phyloP scores from a whole-genome alignment of 495 filamentous ascomycete species.

The Rhypophila decipiens region DNA sequence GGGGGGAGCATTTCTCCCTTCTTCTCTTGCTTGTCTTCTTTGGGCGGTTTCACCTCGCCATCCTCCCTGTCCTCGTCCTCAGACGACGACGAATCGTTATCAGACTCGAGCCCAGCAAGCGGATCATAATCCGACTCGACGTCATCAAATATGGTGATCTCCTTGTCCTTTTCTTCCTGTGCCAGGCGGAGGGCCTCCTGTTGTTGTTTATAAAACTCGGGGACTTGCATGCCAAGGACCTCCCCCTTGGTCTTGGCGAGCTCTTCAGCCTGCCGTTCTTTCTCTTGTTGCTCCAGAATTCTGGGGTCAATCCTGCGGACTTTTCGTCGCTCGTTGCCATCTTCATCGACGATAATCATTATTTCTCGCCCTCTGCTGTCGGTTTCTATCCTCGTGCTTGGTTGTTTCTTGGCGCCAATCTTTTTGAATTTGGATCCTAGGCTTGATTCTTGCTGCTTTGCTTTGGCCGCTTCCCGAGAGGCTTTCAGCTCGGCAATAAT shows the following conservation, averaged over 20 bases:
- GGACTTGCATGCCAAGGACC: conserved; percentile 74
- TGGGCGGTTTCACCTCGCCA: conserved; percentile 2
- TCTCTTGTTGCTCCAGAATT: conserved; percentile 28
- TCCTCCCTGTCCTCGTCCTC: conserved; percentile 18
- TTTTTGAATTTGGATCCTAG: conserved; percentile 79
- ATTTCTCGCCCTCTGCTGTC: conserved; percentile 75
- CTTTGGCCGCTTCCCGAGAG: conserved; percentile 56
- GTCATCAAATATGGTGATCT: conserved; percentile 78
- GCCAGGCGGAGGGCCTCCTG: conserved; percentile 21
- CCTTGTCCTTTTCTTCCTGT: conserved; percentile 52
- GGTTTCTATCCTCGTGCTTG: conserved; percentile 61
- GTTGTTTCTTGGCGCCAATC: conserved; percentile 59
- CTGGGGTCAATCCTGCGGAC: conserved; percentile 49
- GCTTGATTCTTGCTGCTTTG: conserved; percentile 46
- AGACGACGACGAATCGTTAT: conserved; percentile 39
- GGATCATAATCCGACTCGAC: conserved; percentile 86
- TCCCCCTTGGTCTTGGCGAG: conserved; percentile 59
- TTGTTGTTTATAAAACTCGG: conserved; percentile 44
- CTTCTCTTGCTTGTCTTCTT: background rate
- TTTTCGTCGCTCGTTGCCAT: conserved; percentile 86
- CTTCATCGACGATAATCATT: conserved; percentile 75
- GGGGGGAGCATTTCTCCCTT: conserved; percentile 37
- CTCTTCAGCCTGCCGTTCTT: conserved; percentile 44
- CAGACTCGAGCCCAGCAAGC: conserved; percentile 58
- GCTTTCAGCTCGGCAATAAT: conserved; percentile 79